phyloP scores from a whole-genome alignment of 1,139 yeast species.

The Diutina ranongensis region DNA sequence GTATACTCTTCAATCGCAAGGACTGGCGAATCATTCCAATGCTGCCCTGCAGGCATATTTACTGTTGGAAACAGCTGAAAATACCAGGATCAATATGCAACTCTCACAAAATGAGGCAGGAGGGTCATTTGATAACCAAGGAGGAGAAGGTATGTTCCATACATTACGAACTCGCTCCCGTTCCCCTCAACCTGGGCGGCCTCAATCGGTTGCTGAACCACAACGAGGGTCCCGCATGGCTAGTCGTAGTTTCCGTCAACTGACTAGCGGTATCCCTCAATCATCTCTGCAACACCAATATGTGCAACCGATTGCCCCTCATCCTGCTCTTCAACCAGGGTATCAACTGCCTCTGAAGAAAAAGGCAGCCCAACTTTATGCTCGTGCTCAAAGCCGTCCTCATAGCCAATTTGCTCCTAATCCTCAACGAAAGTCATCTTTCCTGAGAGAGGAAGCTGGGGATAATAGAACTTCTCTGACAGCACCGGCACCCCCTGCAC shows the following conservation, averaged over 20 bases:
- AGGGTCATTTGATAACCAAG: background rate
- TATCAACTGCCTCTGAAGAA: slow-evolving; percentile 32
- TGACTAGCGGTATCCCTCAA: slow-evolving; percentile 1
- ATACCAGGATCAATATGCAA: slow-evolving; percentile 60
- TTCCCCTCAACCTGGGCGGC: slow-evolving; percentile 13
- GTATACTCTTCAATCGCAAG: background rate
- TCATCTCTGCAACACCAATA: background rate
- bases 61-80: slow-evolving; percentile 65
- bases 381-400: slow-evolving; percentile 36
- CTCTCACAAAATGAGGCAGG: slow-evolving; percentile 17
- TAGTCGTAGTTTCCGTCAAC: background rate
- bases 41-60: slow-evolving; percentile 55
- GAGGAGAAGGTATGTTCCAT: background rate
- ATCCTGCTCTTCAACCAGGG: slow-evolving; percentile 29
- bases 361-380: slow-evolving; percentile 38
- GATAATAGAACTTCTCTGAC: slow-evolving; percentile 6
- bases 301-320: slow-evolving; percentile 30
- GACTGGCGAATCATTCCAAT: slow-evolving; percentile 4
- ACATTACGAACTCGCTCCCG: slow-evolving; percentile 5
- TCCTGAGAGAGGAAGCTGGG: slow-evolving; percentile 10
- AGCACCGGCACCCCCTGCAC: slow-evolving; percentile 3
- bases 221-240: slow-evolving; percentile 1
- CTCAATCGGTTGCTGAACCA: slow-evolving; percentile 17
- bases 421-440: slow-evolving; percentile 38
- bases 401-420: slow-evolving; percentile 26